Evolutionary conservation across 1,139 yeast species (phyloP), one percentile per base, ranked within the genome.

Genomic region (Pichia inconspicua): DNA sequence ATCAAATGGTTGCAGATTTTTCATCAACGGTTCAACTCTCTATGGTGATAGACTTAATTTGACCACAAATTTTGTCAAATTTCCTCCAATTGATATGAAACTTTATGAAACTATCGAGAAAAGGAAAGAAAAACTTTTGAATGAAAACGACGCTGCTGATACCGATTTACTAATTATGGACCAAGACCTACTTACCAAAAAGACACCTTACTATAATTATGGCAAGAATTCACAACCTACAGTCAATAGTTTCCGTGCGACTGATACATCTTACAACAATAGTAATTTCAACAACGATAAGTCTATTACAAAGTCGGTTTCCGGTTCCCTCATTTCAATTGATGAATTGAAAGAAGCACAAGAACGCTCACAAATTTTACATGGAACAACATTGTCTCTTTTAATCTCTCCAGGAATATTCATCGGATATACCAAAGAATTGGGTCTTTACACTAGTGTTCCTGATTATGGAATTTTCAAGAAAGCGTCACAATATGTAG

Each of bases 331-430:
- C 7, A 46, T 60, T 12, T 57, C 64, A 2, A 58, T 63, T 8
- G 58, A 59, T 39, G 63, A 63, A 43, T 49, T 65, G 40, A 65
- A 61, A 48, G 49, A 51, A 11, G 65, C 66, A 1, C 68, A 65
- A 48, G 68, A 65, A 48, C 52, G 56, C 12, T 64, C 68, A 3
- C 47, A 53, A 14, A 46, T 78, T 38, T 67, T 78, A 57, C 68
- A 69, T 49, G 72, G 72, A 54, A 70, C 80, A 19, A 74, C 74
- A 50, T 60, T 69, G 31, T 67, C 77, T 28, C 75, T 77, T 43
- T 70, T 89, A 12, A 72, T 88, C 39, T 80, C 95, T 28, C 96
- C 97, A 0, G 96, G 96, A 11, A 82, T 88, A 5, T 89, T 82
- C 58, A 72, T 89, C 52, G 78, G 66, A 17, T 56, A 48, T 67